These are phyloP conservation scores for Tolypocladium ovalisporum DNA, from an alignment of 2,329 filamentous ascomycete genomes.

Conservation along the genomic window DNA sequence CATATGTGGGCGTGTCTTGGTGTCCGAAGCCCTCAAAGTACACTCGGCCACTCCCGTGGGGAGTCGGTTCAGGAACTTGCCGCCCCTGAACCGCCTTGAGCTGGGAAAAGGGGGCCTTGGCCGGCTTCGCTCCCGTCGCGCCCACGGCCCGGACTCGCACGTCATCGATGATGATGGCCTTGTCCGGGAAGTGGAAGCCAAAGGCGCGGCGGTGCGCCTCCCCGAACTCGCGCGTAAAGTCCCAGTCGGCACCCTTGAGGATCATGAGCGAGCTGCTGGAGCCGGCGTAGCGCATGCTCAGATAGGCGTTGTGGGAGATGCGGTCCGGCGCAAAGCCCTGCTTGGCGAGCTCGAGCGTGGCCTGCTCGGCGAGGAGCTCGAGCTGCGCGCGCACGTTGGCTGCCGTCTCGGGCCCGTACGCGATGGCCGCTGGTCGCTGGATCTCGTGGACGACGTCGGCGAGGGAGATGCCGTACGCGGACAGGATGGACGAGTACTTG, in stretches of 20 bases:
- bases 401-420: slow-evolving; percentile 10
- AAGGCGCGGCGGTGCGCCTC: slow-evolving; percentile 66
- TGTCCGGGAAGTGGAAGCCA: slow-evolving; percentile 47
- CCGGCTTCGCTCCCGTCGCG: slow-evolving; percentile 5
- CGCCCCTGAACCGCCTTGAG: slow-evolving; percentile 5
- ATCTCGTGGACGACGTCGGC: slow-evolving; percentile 33
- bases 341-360: slow-evolving; percentile 8
- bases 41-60: slow-evolving; percentile 7
- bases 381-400: slow-evolving; percentile 11
- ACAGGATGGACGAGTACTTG: slow-evolving; percentile 32
- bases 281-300: slow-evolving; percentile 32
- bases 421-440: slow-evolving; percentile 23
- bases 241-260: slow-evolving; percentile 13
- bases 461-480: slow-evolving; percentile 34
- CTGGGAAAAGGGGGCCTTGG: slow-evolving; percentile 12
- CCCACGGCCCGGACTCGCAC: slow-evolving; percentile 28
- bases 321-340: slow-evolving; percentile 20
- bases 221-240: slow-evolving; percentile 11
- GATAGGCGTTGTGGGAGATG: slow-evolving; percentile 29
- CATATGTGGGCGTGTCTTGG: slow-evolving; percentile 14
- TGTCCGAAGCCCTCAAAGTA: slow-evolving; percentile 11
- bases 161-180: slow-evolving; percentile 30
- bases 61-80: slow-evolving; percentile 1
- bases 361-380: slow-evolving; percentile 11
- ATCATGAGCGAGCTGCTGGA: slow-evolving; percentile 30